phyloP scores from a whole-genome alignment of 345 rosid genomes.

The Ceriops zippeliana region DNA sequence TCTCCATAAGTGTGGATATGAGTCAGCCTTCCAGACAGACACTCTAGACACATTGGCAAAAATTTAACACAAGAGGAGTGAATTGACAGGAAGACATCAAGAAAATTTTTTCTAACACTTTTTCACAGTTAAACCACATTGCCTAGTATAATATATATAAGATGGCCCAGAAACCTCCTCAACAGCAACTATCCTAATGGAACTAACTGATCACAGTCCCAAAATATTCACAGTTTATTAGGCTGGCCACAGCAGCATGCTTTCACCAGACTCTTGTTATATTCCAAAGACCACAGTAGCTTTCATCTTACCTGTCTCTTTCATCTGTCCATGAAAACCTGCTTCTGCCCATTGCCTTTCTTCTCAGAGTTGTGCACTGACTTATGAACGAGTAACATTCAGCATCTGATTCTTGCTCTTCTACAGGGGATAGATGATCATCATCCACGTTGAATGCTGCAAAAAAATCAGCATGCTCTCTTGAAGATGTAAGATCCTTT shows the following conservation, averaged over 20 bases:
- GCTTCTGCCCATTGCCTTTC: conserved; percentile 41
- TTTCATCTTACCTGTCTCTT: conserved; percentile 63
- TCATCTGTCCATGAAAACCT: conserved; percentile 87
- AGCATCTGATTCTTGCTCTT: conserved; percentile 35
- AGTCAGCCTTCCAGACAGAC: too few relatives aligned
- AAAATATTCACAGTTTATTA: background rate
- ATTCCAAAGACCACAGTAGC: background rate
- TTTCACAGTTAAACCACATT: too few relatives aligned
- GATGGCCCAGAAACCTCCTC: background rate
- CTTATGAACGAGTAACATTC: conserved; percentile 40
- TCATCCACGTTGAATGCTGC: conserved; percentile 31
- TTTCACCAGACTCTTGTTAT: conserved; percentile 5
- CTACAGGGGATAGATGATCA: conserved; percentile 32
- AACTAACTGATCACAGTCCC: background rate
- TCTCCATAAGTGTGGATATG: too few relatives aligned
- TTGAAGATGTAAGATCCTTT: conserved; percentile 25
- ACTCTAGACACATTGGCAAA: too few relatives aligned
- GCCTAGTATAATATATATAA: too few relatives aligned
- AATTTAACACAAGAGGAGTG: too few relatives aligned
- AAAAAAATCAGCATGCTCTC: conserved; percentile 33
- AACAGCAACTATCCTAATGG: background rate
- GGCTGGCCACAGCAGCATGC: background rate
- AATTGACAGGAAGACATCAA: background rate
- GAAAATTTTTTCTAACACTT: background rate
- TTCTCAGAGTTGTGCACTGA: conserved; percentile 40